A percentile compares a stretch with the other conserved stretches of the same genome.
phyloP scores from a whole-genome alignment of 2,329 filamentous ascomycete species.

The Hirsutella thompsonii region DNA sequence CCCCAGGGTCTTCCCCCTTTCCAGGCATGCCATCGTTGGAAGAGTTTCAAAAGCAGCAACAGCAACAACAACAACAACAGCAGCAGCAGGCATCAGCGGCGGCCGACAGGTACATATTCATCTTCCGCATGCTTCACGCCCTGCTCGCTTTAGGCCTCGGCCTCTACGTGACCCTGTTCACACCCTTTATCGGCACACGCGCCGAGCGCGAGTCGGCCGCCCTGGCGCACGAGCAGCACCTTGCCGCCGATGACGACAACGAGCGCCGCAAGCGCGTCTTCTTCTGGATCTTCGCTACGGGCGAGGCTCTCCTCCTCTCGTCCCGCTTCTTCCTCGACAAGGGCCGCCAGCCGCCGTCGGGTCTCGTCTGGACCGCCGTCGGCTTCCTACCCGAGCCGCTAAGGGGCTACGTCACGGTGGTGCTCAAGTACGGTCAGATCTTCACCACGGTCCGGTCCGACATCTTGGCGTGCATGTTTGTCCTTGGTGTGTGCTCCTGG shows the following conservation, averaged over 20 bases:
- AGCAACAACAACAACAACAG: slow-evolving; percentile 17
- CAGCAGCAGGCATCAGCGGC: slow-evolving; percentile 21
- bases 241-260: slow-evolving; percentile 13
- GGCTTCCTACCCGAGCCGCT: slow-evolving; percentile 54
- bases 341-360: slow-evolving; percentile 39
- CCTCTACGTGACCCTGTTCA: slow-evolving; percentile 55
- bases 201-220: slow-evolving; percentile 38
- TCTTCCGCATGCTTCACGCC: slow-evolving; percentile 66
- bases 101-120: slow-evolving; percentile 26
- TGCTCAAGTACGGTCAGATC: slow-evolving; percentile 55
- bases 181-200: slow-evolving; percentile 56
- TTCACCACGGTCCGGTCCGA: slow-evolving; percentile 60
- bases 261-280: slow-evolving; percentile 30
- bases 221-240: slow-evolving; percentile 12
- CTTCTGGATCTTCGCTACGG: slow-evolving; percentile 72
- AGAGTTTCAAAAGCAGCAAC: slow-evolving; percentile 24
- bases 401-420: slow-evolving; percentile 46
- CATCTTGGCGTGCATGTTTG: slow-evolving; percentile 65
- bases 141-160: slow-evolving; percentile 58
- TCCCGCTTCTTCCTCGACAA: slow-evolving; percentile 59
- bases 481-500: slow-evolving; percentile 49
- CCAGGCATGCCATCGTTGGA: slow-evolving; percentile 27
- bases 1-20: slow-evolving; percentile 19
- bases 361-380: slow-evolving; percentile 49
- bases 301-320: slow-evolving; percentile 59